Base-by-base conservation (phyloP, 2,329 filamentous ascomycete genomes). In the Leptographium radiaticola region DNA sequence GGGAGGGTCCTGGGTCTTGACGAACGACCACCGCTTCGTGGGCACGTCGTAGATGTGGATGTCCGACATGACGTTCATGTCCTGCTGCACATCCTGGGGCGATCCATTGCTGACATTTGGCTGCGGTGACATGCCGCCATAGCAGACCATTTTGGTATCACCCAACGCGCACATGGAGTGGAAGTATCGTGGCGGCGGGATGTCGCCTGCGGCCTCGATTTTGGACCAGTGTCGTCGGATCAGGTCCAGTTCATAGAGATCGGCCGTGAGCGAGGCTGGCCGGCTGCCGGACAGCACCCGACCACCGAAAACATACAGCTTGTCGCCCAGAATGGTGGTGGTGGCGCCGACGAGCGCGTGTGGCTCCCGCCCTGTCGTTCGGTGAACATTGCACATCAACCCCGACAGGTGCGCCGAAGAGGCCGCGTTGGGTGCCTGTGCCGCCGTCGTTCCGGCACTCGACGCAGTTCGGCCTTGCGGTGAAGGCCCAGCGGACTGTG, bases 31-130 rank as follows among this genome's bases (percentile, higher is more conserved):
- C 49, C 77, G 85, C 62, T 79, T 84, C 0, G 85, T 86, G 1
- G 81, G 77, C 2, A 93, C 87, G 66, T 98, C 91, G 67, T 89
- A 97, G 36, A 98, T 87, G 68, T 97, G 88, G 53, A 97, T 89
- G 69, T 98, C 93, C 8, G 91, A 96, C 90, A 98, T 96, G 54
- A 97, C 93, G 2, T 89, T 85, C 6, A 97, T 87, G 63, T 96
- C 90, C 40, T 89, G 83, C 61, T 89, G 86, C 53, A 81, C 73
- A 58, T 90, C 86, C 56, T 75, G 71, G 12, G 74, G 72, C 16
- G 69, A 67, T 25, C 69, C 65, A 48, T 68, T 62, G 38, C 75
- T 67, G 46, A 76, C 72, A 54, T 71, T 75, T 8, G 76, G 72
- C 12, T 83, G 80, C 1, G 91, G 90, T 11, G 91, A 96, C 93